Conservation (phyloP, 192 early-diverging fungal genomes). For the Powellomyces hirtus region DNA sequence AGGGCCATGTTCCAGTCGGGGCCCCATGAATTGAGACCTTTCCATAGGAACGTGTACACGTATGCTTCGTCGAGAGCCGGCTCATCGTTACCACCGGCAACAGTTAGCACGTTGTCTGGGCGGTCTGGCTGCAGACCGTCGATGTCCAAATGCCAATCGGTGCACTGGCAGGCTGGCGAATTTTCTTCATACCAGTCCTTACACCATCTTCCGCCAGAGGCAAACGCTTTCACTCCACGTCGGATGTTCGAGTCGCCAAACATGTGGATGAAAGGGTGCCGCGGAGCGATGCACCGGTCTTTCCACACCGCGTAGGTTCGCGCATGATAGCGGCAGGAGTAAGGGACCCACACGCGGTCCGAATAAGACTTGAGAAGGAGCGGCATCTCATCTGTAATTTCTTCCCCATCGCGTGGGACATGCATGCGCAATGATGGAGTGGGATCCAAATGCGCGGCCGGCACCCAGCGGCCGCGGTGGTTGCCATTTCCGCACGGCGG, state of each 20-base stretch:
- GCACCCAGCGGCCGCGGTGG: conserved; percentile 1
- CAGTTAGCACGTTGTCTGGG: background rate
- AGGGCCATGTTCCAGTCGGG: background rate
- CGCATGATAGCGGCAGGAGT: background rate
- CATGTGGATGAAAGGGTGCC: background rate
- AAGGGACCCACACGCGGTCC: background rate
- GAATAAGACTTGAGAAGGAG: background rate
- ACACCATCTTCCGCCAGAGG: background rate
- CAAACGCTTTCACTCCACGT: background rate
- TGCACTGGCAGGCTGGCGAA: background rate
- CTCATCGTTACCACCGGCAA: background rate
- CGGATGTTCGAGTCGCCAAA: conserved; percentile 8
- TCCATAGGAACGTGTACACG: conserved; percentile 11
- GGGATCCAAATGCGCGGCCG: background rate
- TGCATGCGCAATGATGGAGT: background rate
- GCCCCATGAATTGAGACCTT: conserved; percentile 10
- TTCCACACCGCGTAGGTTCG: background rate
- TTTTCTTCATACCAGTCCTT: background rate
- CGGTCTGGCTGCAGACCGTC: conserved; percentile 1
- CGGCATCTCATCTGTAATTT: background rate
- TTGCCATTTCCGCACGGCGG: background rate
- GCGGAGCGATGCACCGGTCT: background rate
- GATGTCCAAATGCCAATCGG: background rate
- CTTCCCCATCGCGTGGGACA: background rate
- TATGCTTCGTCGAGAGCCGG: background rate